Conservation (phyloP, 805 yeast genomes). For the Metschnikowia matae region DNA sequence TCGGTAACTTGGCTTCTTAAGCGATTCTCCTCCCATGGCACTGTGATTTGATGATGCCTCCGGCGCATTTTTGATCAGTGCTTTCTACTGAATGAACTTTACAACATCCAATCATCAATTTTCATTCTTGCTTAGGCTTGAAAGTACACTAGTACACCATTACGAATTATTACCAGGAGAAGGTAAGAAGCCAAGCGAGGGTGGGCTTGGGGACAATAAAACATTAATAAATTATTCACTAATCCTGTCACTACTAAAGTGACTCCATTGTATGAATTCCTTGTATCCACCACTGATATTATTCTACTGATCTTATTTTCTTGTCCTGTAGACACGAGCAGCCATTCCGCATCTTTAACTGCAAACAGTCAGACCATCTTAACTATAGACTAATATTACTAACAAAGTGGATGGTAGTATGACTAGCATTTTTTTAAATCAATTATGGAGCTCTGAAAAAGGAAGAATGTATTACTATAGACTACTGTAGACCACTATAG, state of each 20-base stretch:
- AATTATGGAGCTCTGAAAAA: no score
- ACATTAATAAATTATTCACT: background rate
- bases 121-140: background rate
- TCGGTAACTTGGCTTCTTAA: constrained; percentile 1
- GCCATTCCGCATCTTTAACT: no score
- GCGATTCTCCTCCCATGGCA: background rate
- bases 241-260: background rate
- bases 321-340: no score
- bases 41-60: background rate
- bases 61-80: background rate
- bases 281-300: no score
- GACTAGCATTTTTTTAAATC: no score
- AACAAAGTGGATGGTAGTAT: no score
- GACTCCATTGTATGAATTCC: no score
- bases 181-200: background rate
- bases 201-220: constrained; percentile 1
- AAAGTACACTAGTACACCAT: background rate
- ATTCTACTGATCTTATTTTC: no score
- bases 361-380: no score
- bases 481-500: no score
- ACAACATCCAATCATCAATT: background rate
- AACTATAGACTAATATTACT: no score
- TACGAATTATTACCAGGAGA: background rate
- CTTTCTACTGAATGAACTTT: background rate
- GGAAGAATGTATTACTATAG: no score